Evolutionary conservation across 805 yeast genomes (phyloP), one percentile per base, ranked within the genome.

Genomic region (Yamadazyma akitaensis): DNA sequence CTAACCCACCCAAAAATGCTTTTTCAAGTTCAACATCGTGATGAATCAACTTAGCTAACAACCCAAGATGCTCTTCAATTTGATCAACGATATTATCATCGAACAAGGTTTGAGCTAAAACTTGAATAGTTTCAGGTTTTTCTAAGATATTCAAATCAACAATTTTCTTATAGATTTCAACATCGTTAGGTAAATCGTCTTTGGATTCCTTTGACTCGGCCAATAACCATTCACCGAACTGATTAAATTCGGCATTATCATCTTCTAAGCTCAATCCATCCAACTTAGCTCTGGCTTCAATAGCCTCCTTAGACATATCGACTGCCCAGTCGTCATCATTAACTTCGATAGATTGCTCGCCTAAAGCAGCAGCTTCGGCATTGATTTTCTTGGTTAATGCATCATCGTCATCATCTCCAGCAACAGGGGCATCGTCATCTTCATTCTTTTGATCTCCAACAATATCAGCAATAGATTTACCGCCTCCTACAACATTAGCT

Each of bases 271-370:
- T 58, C 49, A 80, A 72, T 19, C 83, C 89, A 68, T 89, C 96
- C 54, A 90, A 76, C 58, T 81, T 73, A 38, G 96, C 96, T 71
- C 99, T 87, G 39, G 87, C 89, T 63, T 85, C 84, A 54, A 92
- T 88, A 48, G 98, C 98, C 71, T 90, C 98, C 66, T 88, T 94
- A 41, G 96, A 87, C 80, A 91, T 88, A 67, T 92, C 99, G 37
- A 91, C 96, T 16, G 97, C 89, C 98, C 98, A 92, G 55, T 88
- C 96, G 56, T 88, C 97, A 63, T 90, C 96, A 53, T 84, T 83
- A 45, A 87, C 85, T 51, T 79, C 82, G 49, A 81, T 79, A 42
- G 79, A 79, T 19, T 55, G 56, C 21, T 57, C 55, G 32, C 57
- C 51, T 49, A 87, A 73, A 34, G 75, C 79, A 11, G 89, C 84